These are phyloP conservation scores for Thraustochytrium sp. DNA, from an alignment of 352 stramenopile species.

Conservation along the genomic window DNA sequence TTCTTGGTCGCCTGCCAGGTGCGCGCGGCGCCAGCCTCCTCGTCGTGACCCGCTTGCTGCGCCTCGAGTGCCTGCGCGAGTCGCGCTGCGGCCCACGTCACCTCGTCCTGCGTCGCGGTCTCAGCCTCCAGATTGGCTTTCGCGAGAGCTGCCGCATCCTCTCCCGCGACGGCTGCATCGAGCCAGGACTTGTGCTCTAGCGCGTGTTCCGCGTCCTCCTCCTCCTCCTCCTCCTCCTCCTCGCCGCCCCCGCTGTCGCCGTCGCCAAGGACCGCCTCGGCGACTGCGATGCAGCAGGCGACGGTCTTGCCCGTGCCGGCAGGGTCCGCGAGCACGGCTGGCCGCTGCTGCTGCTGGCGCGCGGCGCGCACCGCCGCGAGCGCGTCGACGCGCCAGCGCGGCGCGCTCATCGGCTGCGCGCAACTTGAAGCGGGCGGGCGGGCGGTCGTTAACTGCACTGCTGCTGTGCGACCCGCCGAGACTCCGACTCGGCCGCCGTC, in stretches of 20 bases:
- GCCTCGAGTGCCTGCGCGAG: background rate
- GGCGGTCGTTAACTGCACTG: too few species aligned
- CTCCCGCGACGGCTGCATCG: background rate
- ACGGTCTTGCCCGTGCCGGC: background rate
- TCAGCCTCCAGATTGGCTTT: too few species aligned
- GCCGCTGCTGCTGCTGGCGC: too few species aligned
- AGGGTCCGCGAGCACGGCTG: background rate
- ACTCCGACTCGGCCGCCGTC: too few species aligned
- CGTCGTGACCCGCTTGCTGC: too few species aligned
- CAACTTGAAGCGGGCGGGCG: too few species aligned
- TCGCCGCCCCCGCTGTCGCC: background rate
- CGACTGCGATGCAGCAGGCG: background rate
- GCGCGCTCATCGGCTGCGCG: too few species aligned
- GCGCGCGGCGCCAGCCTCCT: background rate
- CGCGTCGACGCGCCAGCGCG: too few species aligned
- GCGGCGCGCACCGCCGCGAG: too few species aligned
- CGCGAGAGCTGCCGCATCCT: background rate
- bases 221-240: background rate
- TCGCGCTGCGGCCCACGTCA: background rate
- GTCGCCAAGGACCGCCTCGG: background rate
- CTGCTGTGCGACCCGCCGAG: too few species aligned
- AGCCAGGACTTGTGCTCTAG: too few species aligned
- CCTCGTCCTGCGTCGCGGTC: background rate
- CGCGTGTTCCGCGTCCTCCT: background rate
- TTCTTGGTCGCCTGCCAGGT: conserved; percentile 18